Evolutionary conservation across 2,329 filamentous ascomycete genomes (phyloP), one percentile per base, ranked within the genome.

Genomic region (Phialemonium atrogriseum): DNA sequence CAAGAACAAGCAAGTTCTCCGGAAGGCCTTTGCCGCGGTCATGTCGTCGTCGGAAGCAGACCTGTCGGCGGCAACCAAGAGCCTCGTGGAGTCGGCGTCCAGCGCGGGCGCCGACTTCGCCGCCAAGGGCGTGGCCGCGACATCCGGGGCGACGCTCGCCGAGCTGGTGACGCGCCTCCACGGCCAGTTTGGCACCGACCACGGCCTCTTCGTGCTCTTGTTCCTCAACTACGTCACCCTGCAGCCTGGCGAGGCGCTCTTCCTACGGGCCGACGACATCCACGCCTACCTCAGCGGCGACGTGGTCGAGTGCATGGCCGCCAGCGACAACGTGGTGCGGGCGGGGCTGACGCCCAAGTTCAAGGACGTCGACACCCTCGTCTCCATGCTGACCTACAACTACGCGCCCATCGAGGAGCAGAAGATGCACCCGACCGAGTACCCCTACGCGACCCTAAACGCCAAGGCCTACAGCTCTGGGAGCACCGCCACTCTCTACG

Each of bases 261-360:
- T 96, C 62, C 70, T 98, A 21, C 85, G 86, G 49, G 91, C 91
- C 6, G 89, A 98, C 51, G 91, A 96, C 51, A 96, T 96, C 48
- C 91, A 98, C 56, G 91, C 91, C 29, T 98, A 98, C 58, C 62
- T 93, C 25, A 85, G 80, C 3, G 85, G 85, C 37, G 89, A 98
- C 51, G 94, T 98, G 46, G 87, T 98, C 54, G 91, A 98, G 61
- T 98, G 91, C 67, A 98, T 98, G 91, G 91, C 91, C 0, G 82
- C 86, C 7, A 94, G 85, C n/a, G 91, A 98, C 70, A 98, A 98
- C 45, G 91, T 98, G 21, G 88, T 98, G 31, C 86, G 91, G 34
- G 91, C 91, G 0, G 91, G 91, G 25, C 91, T 98, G 59, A 98
- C 91, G 0, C 91, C 91, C 34, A 98, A 98, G 56, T 98, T 94